Conservation (phyloP, 2,329 filamentous ascomycete species). For the Alternaria triticimaculans region DNA sequence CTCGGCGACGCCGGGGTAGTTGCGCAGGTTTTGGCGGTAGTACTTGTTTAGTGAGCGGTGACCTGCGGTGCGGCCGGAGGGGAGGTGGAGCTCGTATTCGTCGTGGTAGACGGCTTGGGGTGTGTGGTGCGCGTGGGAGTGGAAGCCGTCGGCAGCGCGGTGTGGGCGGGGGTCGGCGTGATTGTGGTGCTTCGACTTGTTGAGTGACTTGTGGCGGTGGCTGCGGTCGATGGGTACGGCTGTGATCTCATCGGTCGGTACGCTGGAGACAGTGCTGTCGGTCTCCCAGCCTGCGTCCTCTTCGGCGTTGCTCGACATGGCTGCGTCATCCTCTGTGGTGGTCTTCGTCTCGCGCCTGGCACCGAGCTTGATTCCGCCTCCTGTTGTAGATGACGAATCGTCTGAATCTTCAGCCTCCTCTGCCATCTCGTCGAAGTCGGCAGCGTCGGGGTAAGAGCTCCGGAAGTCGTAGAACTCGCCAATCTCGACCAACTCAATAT, state of each 20-base stretch:
- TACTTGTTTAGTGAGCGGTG: slow-evolving; percentile 88
- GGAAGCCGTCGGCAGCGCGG: slow-evolving; percentile 76
- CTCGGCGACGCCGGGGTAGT: slow-evolving; percentile 80
- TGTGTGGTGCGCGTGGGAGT: slow-evolving; percentile 78
- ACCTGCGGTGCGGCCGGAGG: slow-evolving; percentile 85
- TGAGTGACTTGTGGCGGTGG: slow-evolving; percentile 74
- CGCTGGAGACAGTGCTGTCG: slow-evolving; percentile 83
- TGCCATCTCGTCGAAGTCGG: slow-evolving; percentile 61
- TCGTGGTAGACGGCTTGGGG: slow-evolving; percentile 83
- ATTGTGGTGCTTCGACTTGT: slow-evolving; percentile 77
- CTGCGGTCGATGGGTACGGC: slow-evolving; percentile 77
- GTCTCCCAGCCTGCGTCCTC: slow-evolving; percentile 93
- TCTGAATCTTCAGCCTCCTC: slow-evolving; percentile 52
- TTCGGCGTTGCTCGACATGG: slow-evolving; percentile 60
- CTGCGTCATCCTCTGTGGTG: slow-evolving; percentile 43
- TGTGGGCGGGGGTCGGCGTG: slow-evolving; percentile 74
- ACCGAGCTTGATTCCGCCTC: slow-evolving; percentile 72
- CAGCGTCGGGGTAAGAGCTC: slow-evolving; percentile 89
- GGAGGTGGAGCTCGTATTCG: slow-evolving; percentile 92
- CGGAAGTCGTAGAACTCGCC: slow-evolving; percentile 98
- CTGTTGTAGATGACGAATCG: slow-evolving; percentile 55
- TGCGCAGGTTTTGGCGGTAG: slow-evolving; percentile 90
- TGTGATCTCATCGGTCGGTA: slow-evolving; percentile 83
- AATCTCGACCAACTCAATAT: slow-evolving; percentile 90
- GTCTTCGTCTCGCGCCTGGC: slow-evolving; percentile 61